Base-by-base conservation (phyloP, 345 rosid species). In the Carallia pectinifolia region DNA sequence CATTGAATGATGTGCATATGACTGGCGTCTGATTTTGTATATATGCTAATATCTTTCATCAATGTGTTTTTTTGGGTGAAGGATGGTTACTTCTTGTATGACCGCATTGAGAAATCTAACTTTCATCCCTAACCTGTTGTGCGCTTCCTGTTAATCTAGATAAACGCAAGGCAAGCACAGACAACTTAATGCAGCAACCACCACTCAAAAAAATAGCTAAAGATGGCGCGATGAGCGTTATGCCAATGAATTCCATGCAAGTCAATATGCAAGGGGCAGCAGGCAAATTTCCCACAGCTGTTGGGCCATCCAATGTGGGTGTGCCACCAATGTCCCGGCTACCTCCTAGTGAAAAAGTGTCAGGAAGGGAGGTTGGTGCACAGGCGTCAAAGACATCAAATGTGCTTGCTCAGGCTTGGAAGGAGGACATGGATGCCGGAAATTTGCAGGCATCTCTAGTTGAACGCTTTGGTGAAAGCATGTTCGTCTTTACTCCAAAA, bases 131-230 rank as follows among this genome's bases (percentile, higher is more conserved):
- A 19, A 53, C 62, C 62, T 44, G 48, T 66, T 53, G 3, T 17
- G 54, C 62, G 29, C 53, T 39, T 59, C 44, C 56, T 48, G 31
- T 64, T 56, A 61, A 74, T 72, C 69, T 75, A 93, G 98, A 82
- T 80, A 93, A 93, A 87, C 89, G 97, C 48, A 90, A 84, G 82
- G 87, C 87, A 30, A 87, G 85, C 78, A 71, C 78, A 44, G 96
- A 89, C 75, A 85, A 80, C 83, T 72, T 83, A 73, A 77, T 78
- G 78, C 90, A 85, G 76, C 93, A 89, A 76, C 91, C 85, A 29
- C 91, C 87, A 10, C 71, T 69, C 66, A 93, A 90, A 80, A 93
- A 82, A 76, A 56, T 82, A 65, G 90, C 87, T 17, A 73, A 79
- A 34, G 91, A 80, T 10, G 71, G 79, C 59, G 61, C 76, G 7